Percentiles rank a stretch among this genome's conserved stretches.
Conservation (phyloP, 176 grass and related monocot genomes). For the Ampelocalamus luodianensis region DNA sequence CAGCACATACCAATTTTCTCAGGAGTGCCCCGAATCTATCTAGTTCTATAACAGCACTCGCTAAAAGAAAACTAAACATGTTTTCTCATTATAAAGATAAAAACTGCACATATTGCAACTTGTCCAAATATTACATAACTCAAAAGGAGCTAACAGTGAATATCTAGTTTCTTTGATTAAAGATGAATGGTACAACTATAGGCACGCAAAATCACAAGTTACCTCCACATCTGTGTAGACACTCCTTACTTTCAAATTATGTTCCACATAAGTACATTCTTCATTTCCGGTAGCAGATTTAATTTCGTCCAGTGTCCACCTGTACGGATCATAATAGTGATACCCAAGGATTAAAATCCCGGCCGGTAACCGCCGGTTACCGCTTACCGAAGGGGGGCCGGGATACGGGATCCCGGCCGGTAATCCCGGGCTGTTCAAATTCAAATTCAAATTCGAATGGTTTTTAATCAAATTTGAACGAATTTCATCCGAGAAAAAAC, state of each 20-base stretch:
- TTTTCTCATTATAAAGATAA: conserved; percentile 14
- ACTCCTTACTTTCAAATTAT: conserved; percentile 88
- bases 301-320: conserved; percentile 77
- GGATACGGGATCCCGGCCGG: no score
- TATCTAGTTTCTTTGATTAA: conserved; percentile 15
- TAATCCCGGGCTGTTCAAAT: no score
- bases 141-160: conserved; percentile 18
- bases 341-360: no score
- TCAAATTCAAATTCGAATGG: no score
- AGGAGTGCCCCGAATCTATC: conserved; percentile 18
- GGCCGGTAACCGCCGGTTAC: no score
- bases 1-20: conserved; percentile 2
- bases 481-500: no score
- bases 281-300: conserved; percentile 79
- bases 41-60: conserved; percentile 25
- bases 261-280: conserved; percentile 71
- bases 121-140: conserved; percentile 25
- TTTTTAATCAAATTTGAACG: no score
- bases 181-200: conserved; percentile 37
- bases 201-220: conserved; percentile 33
- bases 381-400: no score
- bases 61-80: conserved; percentile 4
- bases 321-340: conserved; percentile 63
- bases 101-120: neutral
- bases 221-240: conserved; percentile 90